A percentile compares a stretch with the other conserved stretches of the same genome.
These are phyloP conservation scores for Hibiscus trionum DNA, from an alignment of 345 rosid species.

Conservation along the genomic window DNA sequence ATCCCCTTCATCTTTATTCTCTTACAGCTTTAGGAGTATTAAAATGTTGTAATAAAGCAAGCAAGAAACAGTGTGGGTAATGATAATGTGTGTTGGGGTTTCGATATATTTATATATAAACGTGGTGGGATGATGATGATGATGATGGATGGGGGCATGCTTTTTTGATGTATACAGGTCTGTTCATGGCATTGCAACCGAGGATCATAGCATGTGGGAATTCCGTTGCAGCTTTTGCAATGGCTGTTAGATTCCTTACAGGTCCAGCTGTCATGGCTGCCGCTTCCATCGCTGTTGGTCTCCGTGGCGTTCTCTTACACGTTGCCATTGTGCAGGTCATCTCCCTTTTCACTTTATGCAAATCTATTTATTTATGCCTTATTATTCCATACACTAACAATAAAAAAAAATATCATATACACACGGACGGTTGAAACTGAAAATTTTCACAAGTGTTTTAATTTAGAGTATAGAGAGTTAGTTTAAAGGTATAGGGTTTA, in stretches of 20 bases:
- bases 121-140: constrained; percentile 17
- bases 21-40: constrained; percentile 25
- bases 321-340: constrained; percentile 93
- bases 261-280: constrained; percentile 99
- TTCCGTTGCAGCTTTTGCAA: constrained; percentile 76
- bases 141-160: neutral
- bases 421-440: too few relatives aligned
- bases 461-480: too few relatives aligned
- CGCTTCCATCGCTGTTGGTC: constrained; percentile 89
- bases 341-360: neutral
- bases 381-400: too few relatives aligned
- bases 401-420: too few relatives aligned
- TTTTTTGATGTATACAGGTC: constrained; percentile 37
- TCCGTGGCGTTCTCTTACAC: constrained; percentile 73
- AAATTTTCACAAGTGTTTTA: too few relatives aligned
- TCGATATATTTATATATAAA: too few relatives aligned
- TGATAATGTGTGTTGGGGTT: constrained; percentile 17
- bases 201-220: constrained; percentile 99
- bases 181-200: constrained; percentile 99
- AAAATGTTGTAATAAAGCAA: constrained; percentile 26
- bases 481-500: too few relatives aligned
- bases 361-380: too few relatives aligned
- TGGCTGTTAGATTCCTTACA: constrained; percentile 89
- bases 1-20: neutral
- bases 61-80: constrained; percentile 25